phyloP scores from a whole-genome alignment of 257 asterid genomes.

The Solanum chmielewskii region DNA sequence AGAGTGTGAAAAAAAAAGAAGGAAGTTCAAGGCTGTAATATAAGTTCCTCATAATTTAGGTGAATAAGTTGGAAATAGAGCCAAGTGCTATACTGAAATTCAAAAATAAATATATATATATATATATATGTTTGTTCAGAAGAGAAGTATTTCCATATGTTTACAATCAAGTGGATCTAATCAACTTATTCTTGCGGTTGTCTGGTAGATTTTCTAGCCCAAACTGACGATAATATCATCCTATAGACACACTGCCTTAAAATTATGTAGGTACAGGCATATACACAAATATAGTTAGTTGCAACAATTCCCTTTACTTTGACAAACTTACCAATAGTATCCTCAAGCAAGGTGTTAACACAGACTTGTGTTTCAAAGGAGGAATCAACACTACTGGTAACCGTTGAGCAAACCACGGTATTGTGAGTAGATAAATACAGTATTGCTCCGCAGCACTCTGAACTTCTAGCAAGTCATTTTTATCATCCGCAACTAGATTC shows the following conservation, averaged over 20 bases:
- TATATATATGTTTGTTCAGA: neutral
- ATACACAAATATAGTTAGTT: neutral
- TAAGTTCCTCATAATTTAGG: neutral
- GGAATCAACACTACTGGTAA: constrained; percentile 73
- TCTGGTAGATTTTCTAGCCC: neutral
- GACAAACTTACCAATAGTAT: constrained; percentile 66
- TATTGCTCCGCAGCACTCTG: constrained; percentile 54
- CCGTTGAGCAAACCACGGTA: constrained; percentile 87
- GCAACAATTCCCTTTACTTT: neutral
- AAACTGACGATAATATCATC: neutral
- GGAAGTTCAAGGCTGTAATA: neutral
- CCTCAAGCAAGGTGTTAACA: constrained; percentile 71
- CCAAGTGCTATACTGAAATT: neutral
- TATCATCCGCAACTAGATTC: constrained; percentile 28
- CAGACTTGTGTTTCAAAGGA: constrained; percentile 80
- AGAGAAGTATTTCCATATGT: neutral
- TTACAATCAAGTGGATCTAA: neutral
- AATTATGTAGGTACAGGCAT: neutral
- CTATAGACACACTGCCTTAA: neutral
- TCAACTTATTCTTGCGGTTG: neutral
- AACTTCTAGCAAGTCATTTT: constrained; percentile 21
- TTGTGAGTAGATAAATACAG: constrained; percentile 58
- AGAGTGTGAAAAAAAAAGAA: neutral
- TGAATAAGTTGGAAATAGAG: neutral
- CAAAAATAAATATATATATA: neutral